A percentile compares a stretch with the other conserved stretches of the same genome.
phyloP scores from a whole-genome alignment of 139 green algal genomes.

The Chlamydomonas sp. region DNA sequence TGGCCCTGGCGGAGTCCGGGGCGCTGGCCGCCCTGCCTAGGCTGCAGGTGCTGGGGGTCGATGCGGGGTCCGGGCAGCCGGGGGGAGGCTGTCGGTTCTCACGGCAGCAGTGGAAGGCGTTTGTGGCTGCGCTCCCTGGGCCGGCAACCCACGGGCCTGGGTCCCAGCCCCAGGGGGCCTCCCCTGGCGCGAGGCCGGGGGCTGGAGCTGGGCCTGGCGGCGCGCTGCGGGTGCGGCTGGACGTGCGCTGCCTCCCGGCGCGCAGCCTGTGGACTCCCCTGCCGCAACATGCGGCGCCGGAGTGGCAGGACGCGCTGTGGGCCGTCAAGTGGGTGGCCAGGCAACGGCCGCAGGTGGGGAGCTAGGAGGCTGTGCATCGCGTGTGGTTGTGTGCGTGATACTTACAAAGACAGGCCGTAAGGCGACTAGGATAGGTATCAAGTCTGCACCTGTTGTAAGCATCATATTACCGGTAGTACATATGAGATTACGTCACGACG shows the following conservation, averaged over 20 bases:
- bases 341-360: conserved; percentile 14
- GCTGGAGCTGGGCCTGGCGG: neutral
- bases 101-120: no score
- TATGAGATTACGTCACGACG: no score
- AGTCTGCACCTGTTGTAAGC: no score
- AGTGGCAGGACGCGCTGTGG: conserved; percentile 10
- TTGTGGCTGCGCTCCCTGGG: no score
- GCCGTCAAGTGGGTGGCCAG: neutral
- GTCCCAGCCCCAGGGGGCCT: no score
- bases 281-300: neutral
- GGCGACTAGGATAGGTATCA: no score
- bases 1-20: neutral
- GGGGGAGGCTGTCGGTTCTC: no score
- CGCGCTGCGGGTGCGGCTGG: neutral
- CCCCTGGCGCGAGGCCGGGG: neutral
- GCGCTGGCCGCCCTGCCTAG: neutral
- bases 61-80: no score
- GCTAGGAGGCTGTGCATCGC: no score
- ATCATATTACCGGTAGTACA: no score
- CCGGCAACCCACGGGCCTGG: no score
- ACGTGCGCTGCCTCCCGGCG: conserved; percentile 31
- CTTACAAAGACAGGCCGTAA: no score
- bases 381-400: neutral
- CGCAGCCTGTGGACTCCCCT: conserved; percentile 2
- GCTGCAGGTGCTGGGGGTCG: conserved; percentile 20